Evolutionary conservation across 2,329 filamentous ascomycete species (phyloP).

Genomic region (Escovopsis sp.): DNA sequence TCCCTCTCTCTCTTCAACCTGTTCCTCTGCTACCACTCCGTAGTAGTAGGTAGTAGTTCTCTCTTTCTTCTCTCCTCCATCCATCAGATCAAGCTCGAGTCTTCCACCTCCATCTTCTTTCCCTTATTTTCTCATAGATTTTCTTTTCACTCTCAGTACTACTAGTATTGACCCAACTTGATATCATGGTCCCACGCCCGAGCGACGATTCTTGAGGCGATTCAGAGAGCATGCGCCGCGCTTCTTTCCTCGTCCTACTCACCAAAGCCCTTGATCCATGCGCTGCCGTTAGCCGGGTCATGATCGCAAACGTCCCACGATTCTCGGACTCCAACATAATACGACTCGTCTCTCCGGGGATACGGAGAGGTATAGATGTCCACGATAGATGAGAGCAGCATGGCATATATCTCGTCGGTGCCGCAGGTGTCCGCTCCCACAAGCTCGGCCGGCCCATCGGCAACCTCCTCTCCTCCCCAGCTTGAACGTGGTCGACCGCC

Average conservation of each 20-base stretch:
- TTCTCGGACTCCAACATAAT: neutral
- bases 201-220: too few species aligned
- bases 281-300: neutral
- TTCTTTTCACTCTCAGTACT: neutral
- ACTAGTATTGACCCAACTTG: neutral
- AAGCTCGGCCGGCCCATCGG: constrained; percentile 5
- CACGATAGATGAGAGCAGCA: neutral
- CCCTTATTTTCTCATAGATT: neutral
- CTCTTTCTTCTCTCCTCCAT: too few species aligned
- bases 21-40: too few species aligned
- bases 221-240: neutral
- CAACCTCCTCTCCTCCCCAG: constrained; percentile 9
- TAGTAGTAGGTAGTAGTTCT: too few species aligned
- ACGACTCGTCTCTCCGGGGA: neutral
- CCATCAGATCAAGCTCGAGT: too few species aligned
- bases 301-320: too few species aligned
- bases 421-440: constrained; percentile 2
- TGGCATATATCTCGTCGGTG: constrained; percentile 6
- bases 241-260: neutral
- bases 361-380: too few species aligned
- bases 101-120: neutral
- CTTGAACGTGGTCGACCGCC: constrained; percentile 3
- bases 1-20: neutral
- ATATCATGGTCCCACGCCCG: too few species aligned
- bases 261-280: constrained; percentile 1